Conservation (phyloP, 2,329 filamentous ascomycete genomes). For the Chrysoporthe cubensis region DNA sequence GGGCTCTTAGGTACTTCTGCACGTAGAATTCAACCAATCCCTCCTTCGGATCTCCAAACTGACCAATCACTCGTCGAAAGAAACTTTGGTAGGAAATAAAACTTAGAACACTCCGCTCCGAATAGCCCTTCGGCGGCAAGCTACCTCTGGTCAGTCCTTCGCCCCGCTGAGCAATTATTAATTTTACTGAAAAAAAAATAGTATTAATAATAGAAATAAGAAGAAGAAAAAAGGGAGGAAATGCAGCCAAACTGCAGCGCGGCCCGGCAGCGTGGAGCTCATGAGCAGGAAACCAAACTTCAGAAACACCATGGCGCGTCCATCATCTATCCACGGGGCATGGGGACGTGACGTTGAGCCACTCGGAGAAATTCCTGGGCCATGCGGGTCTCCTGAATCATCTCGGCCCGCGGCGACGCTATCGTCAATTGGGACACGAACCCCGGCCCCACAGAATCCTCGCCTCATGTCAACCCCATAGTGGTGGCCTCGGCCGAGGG, state of each 20-base stretch:
- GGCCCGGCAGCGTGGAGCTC: neutral
- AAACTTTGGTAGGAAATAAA: too few relatives aligned
- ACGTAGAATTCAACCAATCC: too few relatives aligned
- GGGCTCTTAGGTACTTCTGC: too few relatives aligned
- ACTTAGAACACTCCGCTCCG: too few relatives aligned
- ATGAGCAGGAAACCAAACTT: neutral
- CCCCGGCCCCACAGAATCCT: neutral
- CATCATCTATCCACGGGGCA: neutral
- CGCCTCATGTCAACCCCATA: neutral
- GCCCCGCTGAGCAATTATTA: too few relatives aligned
- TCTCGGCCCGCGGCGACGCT: constrained; percentile 14
- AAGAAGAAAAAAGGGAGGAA: neutral
- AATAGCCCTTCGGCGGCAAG: too few relatives aligned
- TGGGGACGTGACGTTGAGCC: neutral
- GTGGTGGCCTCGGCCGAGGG: neutral
- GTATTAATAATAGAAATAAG: neutral
- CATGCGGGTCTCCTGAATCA: constrained; percentile 14
- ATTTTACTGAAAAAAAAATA: neutral
- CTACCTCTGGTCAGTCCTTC: too few relatives aligned
- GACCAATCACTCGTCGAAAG: too few relatives aligned
- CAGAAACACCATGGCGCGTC: too few relatives aligned
- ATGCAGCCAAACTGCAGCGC: neutral
- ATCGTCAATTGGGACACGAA: constrained; percentile 12
- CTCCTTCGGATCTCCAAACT: too few relatives aligned
- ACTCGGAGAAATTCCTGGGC: constrained; percentile 10